phyloP scores from a whole-genome alignment of 108 stramenopile species.

The Fistulifera pelliculosa region DNA sequence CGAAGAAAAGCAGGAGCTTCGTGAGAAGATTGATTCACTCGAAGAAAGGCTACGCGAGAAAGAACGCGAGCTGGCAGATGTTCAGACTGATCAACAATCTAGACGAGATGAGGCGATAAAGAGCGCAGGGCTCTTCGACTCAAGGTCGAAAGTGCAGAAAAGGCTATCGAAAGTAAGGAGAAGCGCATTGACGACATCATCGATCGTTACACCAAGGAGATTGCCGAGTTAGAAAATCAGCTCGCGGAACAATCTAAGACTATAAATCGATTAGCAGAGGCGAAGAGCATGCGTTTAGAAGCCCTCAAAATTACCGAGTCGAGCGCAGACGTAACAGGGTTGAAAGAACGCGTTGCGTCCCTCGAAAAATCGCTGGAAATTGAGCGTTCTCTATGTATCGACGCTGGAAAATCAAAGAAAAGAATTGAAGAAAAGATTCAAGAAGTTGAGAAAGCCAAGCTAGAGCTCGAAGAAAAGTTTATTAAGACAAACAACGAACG shows the following conservation, averaged over 20 bases:
- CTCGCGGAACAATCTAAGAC: conserved; percentile 25
- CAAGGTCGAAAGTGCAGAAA: conserved; percentile 19
- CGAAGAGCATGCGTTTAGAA: conserved; percentile 6
- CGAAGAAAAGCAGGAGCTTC: conserved; percentile 15
- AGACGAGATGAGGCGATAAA: conserved; percentile 21
- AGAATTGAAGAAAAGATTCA: conserved; percentile 19
- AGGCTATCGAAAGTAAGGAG: conserved; percentile 38
- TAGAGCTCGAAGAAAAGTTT: conserved; percentile 21
- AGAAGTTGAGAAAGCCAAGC: conserved; percentile 13
- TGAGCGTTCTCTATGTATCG: conserved; percentile 11
- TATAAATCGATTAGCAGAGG: too few relatives aligned
- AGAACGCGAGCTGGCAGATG: neutral
- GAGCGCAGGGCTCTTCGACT: conserved; percentile 19
- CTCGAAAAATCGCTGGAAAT: conserved; percentile 19
- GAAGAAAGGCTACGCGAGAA: conserved; percentile 8
- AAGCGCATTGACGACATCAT: conserved; percentile 28
- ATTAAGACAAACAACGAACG: conserved; percentile 24
- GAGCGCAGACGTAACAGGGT: neutral
- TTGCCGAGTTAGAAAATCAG: conserved; percentile 28
- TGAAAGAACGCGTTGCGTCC: conserved; percentile 20
- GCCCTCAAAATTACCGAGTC: conserved; percentile 7
- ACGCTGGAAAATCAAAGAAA: conserved; percentile 13
- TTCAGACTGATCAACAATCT: too few relatives aligned
- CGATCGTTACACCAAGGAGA: conserved; percentile 30
- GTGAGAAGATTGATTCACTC: conserved; percentile 14